Percentiles rank a stretch among this genome's conserved stretches.
phyloP scores from a whole-genome alignment of 805 yeast species.

The Ogataea paradorogensis region DNA sequence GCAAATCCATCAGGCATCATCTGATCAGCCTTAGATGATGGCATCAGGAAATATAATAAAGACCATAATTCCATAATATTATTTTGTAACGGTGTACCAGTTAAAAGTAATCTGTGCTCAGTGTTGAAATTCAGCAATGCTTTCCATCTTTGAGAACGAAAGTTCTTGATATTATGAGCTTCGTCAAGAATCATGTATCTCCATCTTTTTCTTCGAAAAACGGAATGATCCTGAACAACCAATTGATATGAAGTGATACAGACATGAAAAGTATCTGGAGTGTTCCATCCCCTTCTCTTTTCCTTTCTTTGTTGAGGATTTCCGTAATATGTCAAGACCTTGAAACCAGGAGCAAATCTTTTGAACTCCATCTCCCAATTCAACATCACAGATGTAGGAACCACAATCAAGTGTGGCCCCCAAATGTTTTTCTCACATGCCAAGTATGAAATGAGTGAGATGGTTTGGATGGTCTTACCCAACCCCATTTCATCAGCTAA shows the following conservation, averaged over 20 bases:
- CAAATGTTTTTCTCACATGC: slow-evolving; percentile 93
- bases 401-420: slow-evolving; percentile 98
- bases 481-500: slow-evolving; percentile 99
- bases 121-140: slow-evolving; percentile 92
- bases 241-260: slow-evolving; percentile 96
- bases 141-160: slow-evolving; percentile 96
- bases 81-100: slow-evolving; percentile 97
- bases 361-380: slow-evolving; percentile 99
- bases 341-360: slow-evolving; percentile 96
- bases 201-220: slow-evolving; percentile 91
- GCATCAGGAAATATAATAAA: slow-evolving; percentile 90
- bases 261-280: slow-evolving; percentile 91
- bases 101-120: slow-evolving; percentile 76
- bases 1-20: slow-evolving; percentile 96
- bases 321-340: slow-evolving; percentile 93
- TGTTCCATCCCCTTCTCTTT: slow-evolving; percentile 97
- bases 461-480: slow-evolving; percentile 96
- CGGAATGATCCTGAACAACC: slow-evolving; percentile 95
- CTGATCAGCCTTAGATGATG: slow-evolving; percentile 62
- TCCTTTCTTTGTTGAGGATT: slow-evolving; percentile 95
- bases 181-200: slow-evolving; percentile 95
- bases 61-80: slow-evolving; percentile 97
- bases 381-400: slow-evolving; percentile 94
- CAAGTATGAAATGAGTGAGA: slow-evolving; percentile 75
- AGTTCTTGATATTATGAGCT: slow-evolving; percentile 96